Conservation (phyloP, 2,329 filamentous ascomycete species). For the Penicillium sp. region DNA sequence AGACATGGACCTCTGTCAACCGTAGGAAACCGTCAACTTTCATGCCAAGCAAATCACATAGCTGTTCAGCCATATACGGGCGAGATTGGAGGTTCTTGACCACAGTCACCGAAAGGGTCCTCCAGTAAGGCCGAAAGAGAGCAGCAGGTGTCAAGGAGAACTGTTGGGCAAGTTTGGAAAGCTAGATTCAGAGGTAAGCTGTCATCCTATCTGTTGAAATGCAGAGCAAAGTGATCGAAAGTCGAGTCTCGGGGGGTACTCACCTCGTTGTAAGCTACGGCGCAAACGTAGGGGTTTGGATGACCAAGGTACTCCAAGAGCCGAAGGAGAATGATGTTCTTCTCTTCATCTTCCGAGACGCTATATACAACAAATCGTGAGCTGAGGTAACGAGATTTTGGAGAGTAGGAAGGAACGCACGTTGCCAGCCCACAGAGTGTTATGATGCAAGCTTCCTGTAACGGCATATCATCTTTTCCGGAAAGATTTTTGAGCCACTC, state of each 20-base stretch:
- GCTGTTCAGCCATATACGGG: constrained; percentile 76
- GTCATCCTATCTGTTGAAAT: neutral
- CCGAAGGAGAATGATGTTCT: constrained; percentile 80
- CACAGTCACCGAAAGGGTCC: constrained; percentile 74
- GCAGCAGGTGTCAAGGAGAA: constrained; percentile 62
- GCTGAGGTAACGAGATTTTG: neutral
- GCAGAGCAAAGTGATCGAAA: neutral
- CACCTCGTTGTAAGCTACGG: constrained; percentile 79
- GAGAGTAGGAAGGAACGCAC: constrained; percentile 39
- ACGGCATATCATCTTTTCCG: constrained; percentile 62
- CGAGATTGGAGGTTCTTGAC: constrained; percentile 76
- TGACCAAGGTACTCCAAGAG: constrained; percentile 86
- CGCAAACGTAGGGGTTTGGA: constrained; percentile 73
- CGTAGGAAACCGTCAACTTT: constrained; percentile 71
- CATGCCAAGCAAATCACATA: constrained; percentile 78
- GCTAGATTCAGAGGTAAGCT: constrained; percentile 38
- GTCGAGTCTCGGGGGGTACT: constrained; percentile 8
- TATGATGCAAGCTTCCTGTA: constrained; percentile 81
- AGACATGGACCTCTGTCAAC: constrained; percentile 72
- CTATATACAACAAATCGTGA: constrained; percentile 37
- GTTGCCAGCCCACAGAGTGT: constrained; percentile 81
- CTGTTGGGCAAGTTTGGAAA: constrained; percentile 68
- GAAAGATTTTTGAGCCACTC: constrained; percentile 70
- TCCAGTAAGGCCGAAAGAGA: constrained; percentile 85
- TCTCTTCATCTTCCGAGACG: constrained; percentile 73